Conservation (phyloP, 1,284 basidiomycete genomes). For the Cutaneotrichosporon daszewskae region DNA sequence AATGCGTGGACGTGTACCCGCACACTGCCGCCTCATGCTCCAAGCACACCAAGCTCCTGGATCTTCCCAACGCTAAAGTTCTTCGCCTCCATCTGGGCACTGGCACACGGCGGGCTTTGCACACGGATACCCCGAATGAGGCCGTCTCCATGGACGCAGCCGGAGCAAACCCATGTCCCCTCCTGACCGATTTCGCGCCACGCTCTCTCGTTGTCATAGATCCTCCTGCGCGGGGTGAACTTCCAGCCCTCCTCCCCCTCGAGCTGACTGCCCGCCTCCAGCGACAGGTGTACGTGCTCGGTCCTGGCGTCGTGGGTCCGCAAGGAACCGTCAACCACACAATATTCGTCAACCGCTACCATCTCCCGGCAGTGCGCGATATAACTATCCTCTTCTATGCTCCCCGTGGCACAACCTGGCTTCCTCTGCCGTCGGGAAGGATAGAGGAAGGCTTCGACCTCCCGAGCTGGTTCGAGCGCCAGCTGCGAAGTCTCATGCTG, state of each 20-base stretch:
- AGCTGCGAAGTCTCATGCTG: constrained; percentile 1
- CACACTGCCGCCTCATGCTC: not conserved
- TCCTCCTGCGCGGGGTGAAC: not conserved
- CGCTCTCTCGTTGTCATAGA: not conserved
- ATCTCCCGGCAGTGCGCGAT: not conserved
- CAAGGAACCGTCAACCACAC: constrained; percentile 1
- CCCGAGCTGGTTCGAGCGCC: constrained; percentile 3
- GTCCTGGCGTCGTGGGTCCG: not conserved
- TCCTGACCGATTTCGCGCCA: not conserved
- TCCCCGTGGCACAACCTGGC: not conserved
- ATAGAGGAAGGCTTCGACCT: not conserved
- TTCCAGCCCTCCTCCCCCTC: not conserved
- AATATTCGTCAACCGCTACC: constrained; percentile 1
- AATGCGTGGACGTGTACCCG: not conserved
- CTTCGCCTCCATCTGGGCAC: constrained; percentile 1
- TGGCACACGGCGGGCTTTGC: not conserved
- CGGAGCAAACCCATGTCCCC: not conserved
- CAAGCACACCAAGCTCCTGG: too few relatives aligned
- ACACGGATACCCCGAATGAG: constrained; percentile 1
- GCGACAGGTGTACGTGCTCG: constrained; percentile 1
- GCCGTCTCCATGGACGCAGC: not conserved
- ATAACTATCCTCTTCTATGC: not conserved
- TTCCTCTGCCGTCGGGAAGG: not conserved
- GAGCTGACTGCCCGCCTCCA: not conserved
- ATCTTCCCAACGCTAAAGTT: not conserved